phyloP scores from a whole-genome alignment of 257 asterid genomes.

The Handroanthus guayacan region DNA sequence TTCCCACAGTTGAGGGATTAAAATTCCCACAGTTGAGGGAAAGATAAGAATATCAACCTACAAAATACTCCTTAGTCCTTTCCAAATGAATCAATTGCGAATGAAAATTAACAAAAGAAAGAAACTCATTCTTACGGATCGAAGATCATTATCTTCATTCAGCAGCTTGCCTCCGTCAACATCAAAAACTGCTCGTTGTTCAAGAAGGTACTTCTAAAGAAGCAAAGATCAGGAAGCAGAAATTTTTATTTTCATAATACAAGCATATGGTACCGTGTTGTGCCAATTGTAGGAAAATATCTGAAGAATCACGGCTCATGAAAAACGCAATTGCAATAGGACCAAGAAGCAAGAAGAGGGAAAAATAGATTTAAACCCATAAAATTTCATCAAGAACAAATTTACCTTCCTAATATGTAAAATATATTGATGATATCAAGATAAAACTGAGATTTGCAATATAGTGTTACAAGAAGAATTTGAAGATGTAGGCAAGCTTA shows the following conservation, averaged over 20 bases:
- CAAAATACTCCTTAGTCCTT: neutral
- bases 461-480: neutral
- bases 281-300: constrained; percentile 11
- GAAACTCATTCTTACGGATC: constrained; percentile 72
- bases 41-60: constrained; percentile 18
- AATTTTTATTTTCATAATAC: constrained; percentile 20
- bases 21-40: neutral
- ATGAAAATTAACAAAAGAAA: constrained; percentile 34
- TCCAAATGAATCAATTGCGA: constrained; percentile 15
- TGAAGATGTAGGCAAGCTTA: neutral
- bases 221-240: constrained; percentile 30
- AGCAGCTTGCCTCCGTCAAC: constrained; percentile 89
- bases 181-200: constrained; percentile 90
- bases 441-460: constrained; percentile 14
- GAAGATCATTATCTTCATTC: constrained; percentile 90
- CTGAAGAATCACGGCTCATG: constrained; percentile 6
- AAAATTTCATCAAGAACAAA: constrained; percentile 27
- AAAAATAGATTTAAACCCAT: constrained; percentile 15
- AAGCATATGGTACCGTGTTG: constrained; percentile 20
- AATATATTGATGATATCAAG: constrained; percentile 19
- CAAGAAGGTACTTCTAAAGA: constrained; percentile 88
- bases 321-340: constrained; percentile 28
- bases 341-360: constrained; percentile 7
- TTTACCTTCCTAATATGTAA: neutral
- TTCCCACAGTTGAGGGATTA: constrained; percentile 11